Evolutionary conservation across 2,329 filamentous ascomycete genomes (phyloP), one percentile per base, ranked within the genome.

Genomic region (Fusarium zealandicum): DNA sequence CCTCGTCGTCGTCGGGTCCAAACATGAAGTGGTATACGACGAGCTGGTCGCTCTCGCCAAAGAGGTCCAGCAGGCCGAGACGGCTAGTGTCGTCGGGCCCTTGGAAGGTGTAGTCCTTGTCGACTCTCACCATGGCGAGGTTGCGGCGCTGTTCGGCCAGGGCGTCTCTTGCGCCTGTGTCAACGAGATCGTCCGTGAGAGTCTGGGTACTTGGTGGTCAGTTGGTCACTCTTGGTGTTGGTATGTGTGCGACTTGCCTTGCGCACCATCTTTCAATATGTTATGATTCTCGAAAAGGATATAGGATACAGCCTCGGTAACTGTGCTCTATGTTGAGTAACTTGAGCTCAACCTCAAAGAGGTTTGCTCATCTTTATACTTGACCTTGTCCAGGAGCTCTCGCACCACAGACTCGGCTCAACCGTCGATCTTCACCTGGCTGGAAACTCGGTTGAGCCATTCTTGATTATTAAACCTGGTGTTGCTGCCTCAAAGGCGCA

Each of bases 11-110:
- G 3, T 66, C 57, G 2, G 75, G 73, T 0, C 57, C 64, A 49
- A 78, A 76, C 77, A 80, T 80, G 69, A 78, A 79, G 64, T 80
- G 76, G 59, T 78, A 78, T 30, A 80, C 53, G 37, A 77, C 69
- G 51, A 78, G 69, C 47, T 76, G 70, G 22, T 71, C 66, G 22
- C 69, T 68, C 43, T 63, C 66, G 5, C 63, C 63, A 43, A 76
- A 76, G 37, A 76, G 67, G 3, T 72, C 70, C 2, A 33, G 7
- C 16, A 76, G 61, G 2, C 59, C 65, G 20, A 65, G 37, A n/a
- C n/a, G n/a, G 11, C 35, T 54, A 16, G 64, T 64, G 31, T 66
- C 62, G 4, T 63, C 47, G 12, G 70, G 66, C 1, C 69, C 69
- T 13, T 69, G 65, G 57, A 79, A 77, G 13, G 56, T 68, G 61